These are phyloP conservation scores for Candida taoyuanica DNA, from an alignment of 805 yeast genomes.

Conservation along the genomic window DNA sequence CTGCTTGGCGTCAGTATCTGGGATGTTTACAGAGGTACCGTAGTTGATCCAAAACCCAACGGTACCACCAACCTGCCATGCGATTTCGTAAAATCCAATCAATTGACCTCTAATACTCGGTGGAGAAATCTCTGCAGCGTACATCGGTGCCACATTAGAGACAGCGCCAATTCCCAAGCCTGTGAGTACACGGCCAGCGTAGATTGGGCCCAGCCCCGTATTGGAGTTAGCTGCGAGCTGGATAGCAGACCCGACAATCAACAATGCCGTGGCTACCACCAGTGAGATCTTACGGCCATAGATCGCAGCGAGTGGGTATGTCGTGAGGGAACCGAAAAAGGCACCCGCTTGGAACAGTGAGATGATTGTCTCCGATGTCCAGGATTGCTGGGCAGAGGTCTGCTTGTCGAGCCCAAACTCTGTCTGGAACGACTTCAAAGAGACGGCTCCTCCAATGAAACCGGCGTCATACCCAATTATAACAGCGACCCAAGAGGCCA, in stretches of 20 bases:
- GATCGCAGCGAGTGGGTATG: conserved; percentile 39
- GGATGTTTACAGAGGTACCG: conserved; percentile 16
- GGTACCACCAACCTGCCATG: conserved; percentile 34
- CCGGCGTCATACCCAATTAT: conserved; percentile 55
- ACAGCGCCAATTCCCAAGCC: conserved; percentile 52
- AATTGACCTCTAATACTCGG: conserved; percentile 42
- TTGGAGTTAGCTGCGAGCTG: conserved; percentile 27
- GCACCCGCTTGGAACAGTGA: conserved; percentile 51
- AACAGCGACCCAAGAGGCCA: conserved; percentile 43
- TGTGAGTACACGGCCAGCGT: conserved; percentile 46
- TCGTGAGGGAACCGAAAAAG: conserved; percentile 41
- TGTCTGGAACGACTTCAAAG: conserved; percentile 37
- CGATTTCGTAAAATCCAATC: conserved; percentile 43
- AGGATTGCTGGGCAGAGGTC: conserved; percentile 26
- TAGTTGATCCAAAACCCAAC: conserved; percentile 21
- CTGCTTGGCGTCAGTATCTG: conserved; percentile 32
- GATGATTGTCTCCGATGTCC: conserved; percentile 37
- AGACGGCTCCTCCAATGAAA: conserved; percentile 50
- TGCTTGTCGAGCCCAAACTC: conserved; percentile 40
- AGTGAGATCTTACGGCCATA: conserved; percentile 39
- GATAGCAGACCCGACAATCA: conserved; percentile 41
- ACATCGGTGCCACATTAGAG: conserved; percentile 46
- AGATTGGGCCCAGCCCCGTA: conserved; percentile 40
- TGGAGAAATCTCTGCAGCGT: conserved; percentile 44
- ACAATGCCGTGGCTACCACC: conserved; percentile 35